Percentiles rank a stretch among this genome's conserved stretches.
These are phyloP conservation scores for Microthyrium microscopicum DNA, from an alignment of 2,329 filamentous ascomycete genomes.

Conservation along the genomic window DNA sequence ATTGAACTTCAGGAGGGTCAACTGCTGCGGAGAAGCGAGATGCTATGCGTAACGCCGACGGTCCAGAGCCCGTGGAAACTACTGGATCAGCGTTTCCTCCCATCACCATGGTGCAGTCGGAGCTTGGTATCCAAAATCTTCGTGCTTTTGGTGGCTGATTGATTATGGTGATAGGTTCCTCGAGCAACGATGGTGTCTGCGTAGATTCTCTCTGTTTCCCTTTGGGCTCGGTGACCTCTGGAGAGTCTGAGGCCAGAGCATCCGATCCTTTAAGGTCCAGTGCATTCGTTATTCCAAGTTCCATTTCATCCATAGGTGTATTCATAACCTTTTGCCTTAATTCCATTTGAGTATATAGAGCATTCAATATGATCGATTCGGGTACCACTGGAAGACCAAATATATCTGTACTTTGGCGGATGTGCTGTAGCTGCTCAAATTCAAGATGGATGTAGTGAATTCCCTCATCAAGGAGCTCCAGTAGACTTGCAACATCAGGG, in stretches of 20 bases:
- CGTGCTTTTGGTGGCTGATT: too few relatives aligned
- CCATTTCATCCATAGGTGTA: constrained; percentile 32
- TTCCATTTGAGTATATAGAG: constrained; percentile 41
- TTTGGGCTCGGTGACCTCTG: constrained; percentile 15
- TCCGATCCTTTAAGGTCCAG: constrained; percentile 12
- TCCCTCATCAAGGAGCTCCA: constrained; percentile 40
- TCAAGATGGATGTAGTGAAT: constrained; percentile 44
- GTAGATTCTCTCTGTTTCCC: constrained; percentile 26
- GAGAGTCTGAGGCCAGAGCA: constrained; percentile 12
- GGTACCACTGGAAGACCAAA: constrained; percentile 38
- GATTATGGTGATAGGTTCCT: too few relatives aligned
- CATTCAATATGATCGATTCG: constrained; percentile 37
- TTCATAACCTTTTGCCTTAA: constrained; percentile 38
- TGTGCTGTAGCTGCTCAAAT: constrained; percentile 41
- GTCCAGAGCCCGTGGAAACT: constrained; percentile 25
- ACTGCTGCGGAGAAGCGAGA: constrained; percentile 33
- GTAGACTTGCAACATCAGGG: constrained; percentile 36
- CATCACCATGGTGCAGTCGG: constrained; percentile 39
- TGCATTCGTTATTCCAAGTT: constrained; percentile 32
- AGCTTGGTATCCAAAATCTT: constrained; percentile 40
- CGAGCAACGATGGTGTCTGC: background rate
- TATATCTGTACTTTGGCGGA: constrained; percentile 32
- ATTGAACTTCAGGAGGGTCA: constrained; percentile 37
- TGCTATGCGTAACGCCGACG: constrained; percentile 27
- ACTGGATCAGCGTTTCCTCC: constrained; percentile 36